Conservation (phyloP, 768 basidiomycete species). For the Grammothele lineata region DNA sequence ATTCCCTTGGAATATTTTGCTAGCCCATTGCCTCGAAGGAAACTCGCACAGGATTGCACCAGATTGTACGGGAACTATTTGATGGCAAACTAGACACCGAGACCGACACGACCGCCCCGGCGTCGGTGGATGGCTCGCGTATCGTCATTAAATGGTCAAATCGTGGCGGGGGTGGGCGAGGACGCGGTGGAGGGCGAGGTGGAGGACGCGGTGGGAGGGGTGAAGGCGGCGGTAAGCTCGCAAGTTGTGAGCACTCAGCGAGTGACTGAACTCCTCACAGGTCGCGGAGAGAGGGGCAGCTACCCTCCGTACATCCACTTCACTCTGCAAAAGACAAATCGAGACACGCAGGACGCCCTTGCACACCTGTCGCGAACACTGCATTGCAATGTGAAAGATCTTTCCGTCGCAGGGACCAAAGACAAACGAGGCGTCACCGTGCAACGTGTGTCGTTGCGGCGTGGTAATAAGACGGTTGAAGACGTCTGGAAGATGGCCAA, state of each 20-base stretch:
- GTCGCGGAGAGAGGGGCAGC: slow-evolving; percentile 48
- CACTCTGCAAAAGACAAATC: slow-evolving; percentile 94
- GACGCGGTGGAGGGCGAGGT: slow-evolving; percentile 42
- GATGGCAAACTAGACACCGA: slow-evolving; percentile 81
- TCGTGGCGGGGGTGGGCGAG: slow-evolving; percentile 43
- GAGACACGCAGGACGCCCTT: slow-evolving; percentile 95
- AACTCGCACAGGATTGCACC: slow-evolving; percentile 78
- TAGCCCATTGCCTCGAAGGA: slow-evolving; percentile 84
- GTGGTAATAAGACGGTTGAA: slow-evolving; percentile 73
- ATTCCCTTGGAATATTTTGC: neutral
- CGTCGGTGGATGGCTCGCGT: slow-evolving; percentile 63
- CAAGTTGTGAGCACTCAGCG: too few species aligned
- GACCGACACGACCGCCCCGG: slow-evolving; percentile 50
- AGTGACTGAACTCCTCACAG: neutral
- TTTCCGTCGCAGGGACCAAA: slow-evolving; percentile 93
- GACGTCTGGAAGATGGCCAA: slow-evolving; percentile 85
- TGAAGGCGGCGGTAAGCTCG: neutral
- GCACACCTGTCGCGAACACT: slow-evolving; percentile 72
- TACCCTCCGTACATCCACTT: slow-evolving; percentile 93
- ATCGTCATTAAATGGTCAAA: slow-evolving; percentile 79
- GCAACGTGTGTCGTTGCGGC: slow-evolving; percentile 80
- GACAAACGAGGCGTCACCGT: slow-evolving; percentile 97
- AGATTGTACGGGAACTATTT: slow-evolving; percentile 76
- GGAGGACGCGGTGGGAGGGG: slow-evolving; percentile 23
- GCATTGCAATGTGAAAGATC: slow-evolving; percentile 73